These are phyloP conservation scores for Pisolithus microcarpus DNA, from an alignment of 768 basidiomycete species.

Conservation along the genomic window DNA sequence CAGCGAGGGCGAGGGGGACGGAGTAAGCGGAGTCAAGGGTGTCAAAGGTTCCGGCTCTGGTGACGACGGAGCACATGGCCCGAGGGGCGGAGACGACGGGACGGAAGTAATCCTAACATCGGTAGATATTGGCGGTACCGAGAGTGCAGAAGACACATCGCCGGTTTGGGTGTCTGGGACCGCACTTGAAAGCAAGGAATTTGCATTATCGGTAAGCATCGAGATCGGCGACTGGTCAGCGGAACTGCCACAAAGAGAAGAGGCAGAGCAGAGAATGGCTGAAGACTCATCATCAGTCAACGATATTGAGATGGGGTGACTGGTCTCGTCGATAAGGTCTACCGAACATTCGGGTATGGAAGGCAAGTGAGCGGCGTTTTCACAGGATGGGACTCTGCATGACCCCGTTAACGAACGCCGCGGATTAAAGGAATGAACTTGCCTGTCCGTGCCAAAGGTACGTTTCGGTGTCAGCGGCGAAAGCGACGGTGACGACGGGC, in stretches of 20 bases:
- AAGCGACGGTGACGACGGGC: slow-evolving; percentile 6
- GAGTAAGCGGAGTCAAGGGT: slow-evolving; percentile 18
- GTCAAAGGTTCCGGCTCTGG: slow-evolving; percentile 12
- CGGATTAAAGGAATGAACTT: not conserved
- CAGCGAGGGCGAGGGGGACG: slow-evolving; percentile 16
- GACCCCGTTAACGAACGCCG: not conserved
- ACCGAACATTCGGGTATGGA: slow-evolving; percentile 3
- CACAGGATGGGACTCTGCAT: slow-evolving; percentile 3
- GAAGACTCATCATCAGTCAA: not conserved
- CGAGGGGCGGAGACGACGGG: not conserved
- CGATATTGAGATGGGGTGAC: slow-evolving; percentile 1
- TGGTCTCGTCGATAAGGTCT: not conserved
- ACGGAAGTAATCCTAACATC: not conserved
- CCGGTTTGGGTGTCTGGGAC: not conserved
- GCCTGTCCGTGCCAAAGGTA: not conserved
- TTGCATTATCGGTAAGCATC: slow-evolving; percentile 4
- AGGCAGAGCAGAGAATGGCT: not conserved
- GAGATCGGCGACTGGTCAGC: slow-evolving; percentile 5
- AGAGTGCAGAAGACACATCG: slow-evolving; percentile 4
- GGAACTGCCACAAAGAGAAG: not conserved
- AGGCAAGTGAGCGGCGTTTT: not conserved
- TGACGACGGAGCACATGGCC: not conserved
- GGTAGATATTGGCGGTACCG: not conserved
- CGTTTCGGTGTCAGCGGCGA: slow-evolving; percentile 6
- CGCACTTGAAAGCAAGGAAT: not conserved